phyloP scores from a whole-genome alignment of 495 filamentous ascomycete genomes.

The Tuber aestivum region DNA sequence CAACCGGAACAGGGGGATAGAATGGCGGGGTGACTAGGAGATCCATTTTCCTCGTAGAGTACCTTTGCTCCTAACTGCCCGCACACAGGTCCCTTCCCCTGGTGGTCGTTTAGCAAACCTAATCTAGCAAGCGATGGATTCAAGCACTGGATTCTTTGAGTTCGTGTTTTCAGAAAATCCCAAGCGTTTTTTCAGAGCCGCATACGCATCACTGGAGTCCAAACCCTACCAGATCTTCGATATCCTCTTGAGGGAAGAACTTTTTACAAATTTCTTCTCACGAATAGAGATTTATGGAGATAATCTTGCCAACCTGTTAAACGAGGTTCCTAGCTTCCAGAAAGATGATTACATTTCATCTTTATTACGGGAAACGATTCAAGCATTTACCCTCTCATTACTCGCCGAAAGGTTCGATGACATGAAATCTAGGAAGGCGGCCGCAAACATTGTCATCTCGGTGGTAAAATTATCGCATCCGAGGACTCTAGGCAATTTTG shows the following conservation, averaged over 20 bases:
- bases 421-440: not conserved
- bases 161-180: constrained; percentile 1
- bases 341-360: not conserved
- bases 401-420: not conserved
- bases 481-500: not conserved
- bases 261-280: constrained; percentile 12
- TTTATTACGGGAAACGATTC: constrained; percentile 1
- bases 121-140: not conserved
- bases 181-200: not conserved
- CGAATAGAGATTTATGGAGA: constrained; percentile 11
- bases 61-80: not conserved
- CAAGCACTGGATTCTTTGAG: constrained; percentile 10
- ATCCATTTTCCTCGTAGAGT: not conserved
- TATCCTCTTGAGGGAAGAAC: constrained; percentile 11
- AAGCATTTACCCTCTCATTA: constrained; percentile 16
- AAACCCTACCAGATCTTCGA: constrained; percentile 20
- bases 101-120: too few relatives aligned
- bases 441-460: not conserved
- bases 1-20: not conserved
- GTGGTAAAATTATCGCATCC: constrained; percentile 10
- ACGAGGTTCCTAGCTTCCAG: not conserved
- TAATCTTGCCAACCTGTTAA: not conserved
- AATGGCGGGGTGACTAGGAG: not conserved
- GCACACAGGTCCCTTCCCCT: not conserved
- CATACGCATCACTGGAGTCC: constrained; percentile 3